Evolutionary conservation across 805 yeast genomes (phyloP).

Genomic region (Yarrowia sp.): DNA sequence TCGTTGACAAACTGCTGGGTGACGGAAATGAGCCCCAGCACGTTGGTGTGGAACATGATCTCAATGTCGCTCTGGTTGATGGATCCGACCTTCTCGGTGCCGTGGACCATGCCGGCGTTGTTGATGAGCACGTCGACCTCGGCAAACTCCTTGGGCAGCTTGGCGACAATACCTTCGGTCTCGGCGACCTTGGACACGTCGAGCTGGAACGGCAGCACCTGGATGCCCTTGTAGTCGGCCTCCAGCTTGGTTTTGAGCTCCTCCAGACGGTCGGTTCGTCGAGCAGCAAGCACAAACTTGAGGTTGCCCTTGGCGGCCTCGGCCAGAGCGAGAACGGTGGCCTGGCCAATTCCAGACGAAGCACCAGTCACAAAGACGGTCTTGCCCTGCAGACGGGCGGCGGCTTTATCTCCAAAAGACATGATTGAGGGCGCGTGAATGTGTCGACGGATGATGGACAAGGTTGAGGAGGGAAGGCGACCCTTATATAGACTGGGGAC

Average conservation of each 20-base stretch:
- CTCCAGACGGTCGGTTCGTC: conserved; percentile 64
- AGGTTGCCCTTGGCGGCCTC: conserved; percentile 68
- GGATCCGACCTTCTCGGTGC: conserved; percentile 71
- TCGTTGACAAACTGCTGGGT: conserved; percentile 76
- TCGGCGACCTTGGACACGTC: conserved; percentile 58
- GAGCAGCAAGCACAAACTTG: conserved; percentile 72
- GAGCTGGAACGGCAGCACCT: conserved; percentile 48
- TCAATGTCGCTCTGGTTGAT: conserved; percentile 63
- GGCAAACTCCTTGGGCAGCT: conserved; percentile 54
- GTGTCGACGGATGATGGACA: not conserved
- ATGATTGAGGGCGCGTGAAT: conserved; percentile 16
- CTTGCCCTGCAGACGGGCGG: conserved; percentile 76
- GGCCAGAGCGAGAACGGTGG: conserved; percentile 86
- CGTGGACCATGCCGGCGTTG: conserved; percentile 71
- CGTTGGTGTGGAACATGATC: conserved; percentile 83
- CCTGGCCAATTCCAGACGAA: conserved; percentile 90
- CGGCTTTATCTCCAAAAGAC: conserved; percentile 70
- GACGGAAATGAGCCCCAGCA: conserved; percentile 75
- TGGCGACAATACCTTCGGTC: conserved; percentile 51
- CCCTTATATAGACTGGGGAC: not conserved
- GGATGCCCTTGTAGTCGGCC: conserved; percentile 47
- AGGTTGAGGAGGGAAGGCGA: not conserved
- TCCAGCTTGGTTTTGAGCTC: conserved; percentile 50
- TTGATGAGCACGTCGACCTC: conserved; percentile 61
- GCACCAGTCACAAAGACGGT: conserved; percentile 91